Conservation (phyloP, 2,329 filamentous ascomycete genomes). For the Talaromyces pinophilus region DNA sequence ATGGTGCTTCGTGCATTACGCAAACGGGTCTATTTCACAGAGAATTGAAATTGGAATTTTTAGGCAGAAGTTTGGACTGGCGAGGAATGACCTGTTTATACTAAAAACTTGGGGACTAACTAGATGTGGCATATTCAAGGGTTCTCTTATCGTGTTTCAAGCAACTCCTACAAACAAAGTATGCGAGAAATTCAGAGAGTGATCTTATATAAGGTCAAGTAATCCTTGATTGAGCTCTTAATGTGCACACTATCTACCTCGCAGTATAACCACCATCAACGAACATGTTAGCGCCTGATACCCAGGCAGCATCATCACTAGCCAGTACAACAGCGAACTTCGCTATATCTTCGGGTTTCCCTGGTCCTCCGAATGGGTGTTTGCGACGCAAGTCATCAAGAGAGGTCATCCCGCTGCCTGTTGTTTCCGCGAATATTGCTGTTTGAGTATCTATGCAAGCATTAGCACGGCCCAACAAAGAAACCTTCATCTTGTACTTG, state of each 20-base stretch:
- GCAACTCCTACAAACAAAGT: too few relatives aligned
- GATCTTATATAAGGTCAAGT: background rate
- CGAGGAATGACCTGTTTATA: background rate
- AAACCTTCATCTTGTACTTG: background rate
- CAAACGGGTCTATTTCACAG: background rate
- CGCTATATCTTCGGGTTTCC: constrained; percentile 34
- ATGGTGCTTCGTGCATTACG: background rate
- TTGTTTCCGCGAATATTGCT: constrained; percentile 15
- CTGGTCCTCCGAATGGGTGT: constrained; percentile 12
- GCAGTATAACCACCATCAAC: constrained; percentile 51
- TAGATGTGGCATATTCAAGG: background rate
- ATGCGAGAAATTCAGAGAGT: background rate
- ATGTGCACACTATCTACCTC: constrained; percentile 20
- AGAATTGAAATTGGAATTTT: background rate
- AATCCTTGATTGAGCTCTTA: background rate
- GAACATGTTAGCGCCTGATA: constrained; percentile 39
- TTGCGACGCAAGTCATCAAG: background rate
- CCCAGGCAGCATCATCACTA: constrained; percentile 50
- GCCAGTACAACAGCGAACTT: constrained; percentile 49
- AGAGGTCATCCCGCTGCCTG: background rate
- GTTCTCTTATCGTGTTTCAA: too few relatives aligned
- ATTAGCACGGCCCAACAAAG: background rate
- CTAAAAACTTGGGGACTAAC: background rate
- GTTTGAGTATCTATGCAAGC: constrained; percentile 14
- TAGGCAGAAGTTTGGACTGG: background rate